These are phyloP conservation scores for Quillaja saponaria DNA, from an alignment of 306 rosid genomes.

Conservation along the genomic window DNA sequence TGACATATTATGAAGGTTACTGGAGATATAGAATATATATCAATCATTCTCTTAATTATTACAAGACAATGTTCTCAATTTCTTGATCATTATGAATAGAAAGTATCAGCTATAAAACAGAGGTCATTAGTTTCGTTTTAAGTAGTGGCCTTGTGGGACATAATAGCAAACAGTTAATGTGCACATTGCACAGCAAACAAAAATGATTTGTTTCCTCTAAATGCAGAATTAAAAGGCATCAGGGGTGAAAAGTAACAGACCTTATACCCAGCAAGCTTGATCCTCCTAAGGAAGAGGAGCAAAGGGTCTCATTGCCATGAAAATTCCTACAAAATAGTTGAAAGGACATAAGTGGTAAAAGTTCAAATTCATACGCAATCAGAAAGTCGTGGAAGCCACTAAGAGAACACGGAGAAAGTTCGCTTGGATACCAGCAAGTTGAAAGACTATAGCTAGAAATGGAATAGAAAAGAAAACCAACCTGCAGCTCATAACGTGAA, in stretches of 20 bases:
- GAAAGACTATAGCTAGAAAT: no score
- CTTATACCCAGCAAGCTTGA: conserved; percentile 19
- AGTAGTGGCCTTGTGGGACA: conserved; percentile 52
- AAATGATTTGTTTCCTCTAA: conserved; percentile 31
- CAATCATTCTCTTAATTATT: conserved; percentile 30
- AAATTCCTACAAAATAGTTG: no score
- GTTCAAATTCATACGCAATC: no score
- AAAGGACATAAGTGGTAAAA: no score
- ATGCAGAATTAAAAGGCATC: conserved; percentile 23
- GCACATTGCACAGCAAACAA: no score
- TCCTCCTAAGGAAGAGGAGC: no score
- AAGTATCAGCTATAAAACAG: conserved; percentile 39
- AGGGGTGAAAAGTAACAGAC: neutral
- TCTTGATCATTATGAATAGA: conserved; percentile 30
- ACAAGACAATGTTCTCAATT: conserved; percentile 31
- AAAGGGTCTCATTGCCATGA: no score
- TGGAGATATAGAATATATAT: neutral
- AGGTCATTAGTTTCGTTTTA: conserved; percentile 32
- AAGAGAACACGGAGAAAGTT: no score
- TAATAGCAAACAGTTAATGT: conserved; percentile 16
- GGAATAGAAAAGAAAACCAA: no score
- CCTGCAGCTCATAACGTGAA: no score
- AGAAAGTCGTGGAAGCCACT: no score
- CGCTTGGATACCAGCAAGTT: no score
- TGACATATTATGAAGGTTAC: conserved; percentile 21